Conservation (phyloP, 306 rosid genomes). For the Geum urbanum region DNA sequence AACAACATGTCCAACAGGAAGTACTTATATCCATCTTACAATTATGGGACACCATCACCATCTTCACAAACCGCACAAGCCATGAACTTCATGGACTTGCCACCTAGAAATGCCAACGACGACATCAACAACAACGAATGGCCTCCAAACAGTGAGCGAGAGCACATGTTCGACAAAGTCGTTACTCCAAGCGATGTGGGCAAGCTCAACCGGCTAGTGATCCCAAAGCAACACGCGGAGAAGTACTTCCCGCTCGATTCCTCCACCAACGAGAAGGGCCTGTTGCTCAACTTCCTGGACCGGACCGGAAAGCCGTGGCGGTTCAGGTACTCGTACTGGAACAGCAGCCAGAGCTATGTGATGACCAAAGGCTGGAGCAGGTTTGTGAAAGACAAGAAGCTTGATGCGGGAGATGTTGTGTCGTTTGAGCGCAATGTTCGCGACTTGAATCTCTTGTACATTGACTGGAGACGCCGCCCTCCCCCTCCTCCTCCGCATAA, state of each 20-base stretch:
- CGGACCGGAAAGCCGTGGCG: slow-evolving; percentile 70
- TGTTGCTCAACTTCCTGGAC: slow-evolving; percentile 65
- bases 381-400: slow-evolving; percentile 80
- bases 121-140: not conserved
- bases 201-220: slow-evolving; percentile 79
- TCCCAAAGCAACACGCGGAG: slow-evolving; percentile 83
- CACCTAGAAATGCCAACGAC: not conserved
- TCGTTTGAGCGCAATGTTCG: slow-evolving; percentile 63
- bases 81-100: slow-evolving; percentile 21
- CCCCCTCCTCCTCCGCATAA: slow-evolving; percentile 15
- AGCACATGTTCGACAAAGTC: slow-evolving; percentile 85
- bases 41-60: not conserved
- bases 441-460: slow-evolving; percentile 44
- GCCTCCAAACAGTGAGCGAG: slow-evolving; percentile 38
- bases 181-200: slow-evolving; percentile 94
- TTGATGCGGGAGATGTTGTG: slow-evolving; percentile 79
- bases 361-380: slow-evolving; percentile 97
- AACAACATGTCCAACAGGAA: not conserved
- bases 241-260: slow-evolving; percentile 75
- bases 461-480: slow-evolving; percentile 66
- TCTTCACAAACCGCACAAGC: slow-evolving; percentile 13
- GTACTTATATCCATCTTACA: slow-evolving; percentile 12
- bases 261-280: slow-evolving; percentile 49
- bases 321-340: slow-evolving; percentile 89
- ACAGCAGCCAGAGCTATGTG: slow-evolving; percentile 89